These are phyloP conservation scores for Euphrasia confusa DNA, from an alignment of 257 asterid species.

Conservation along the genomic window DNA sequence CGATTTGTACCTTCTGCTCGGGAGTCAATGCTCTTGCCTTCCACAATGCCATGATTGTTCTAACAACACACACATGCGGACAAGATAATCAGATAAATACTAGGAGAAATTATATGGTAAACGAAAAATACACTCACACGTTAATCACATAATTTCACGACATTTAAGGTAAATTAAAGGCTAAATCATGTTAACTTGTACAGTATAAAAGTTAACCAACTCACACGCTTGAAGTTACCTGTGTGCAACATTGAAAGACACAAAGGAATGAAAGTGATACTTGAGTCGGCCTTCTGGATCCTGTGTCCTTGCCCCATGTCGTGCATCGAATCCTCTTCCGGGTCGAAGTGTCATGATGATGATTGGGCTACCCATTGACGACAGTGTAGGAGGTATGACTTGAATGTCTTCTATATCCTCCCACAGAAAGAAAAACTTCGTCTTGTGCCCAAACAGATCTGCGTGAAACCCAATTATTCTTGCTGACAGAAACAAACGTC, in stretches of 20 bases:
- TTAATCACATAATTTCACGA: no score
- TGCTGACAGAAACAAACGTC: slow-evolving; percentile 93
- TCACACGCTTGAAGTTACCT: slow-evolving; percentile 41
- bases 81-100: not conserved
- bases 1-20: slow-evolving; percentile 86
- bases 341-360: slow-evolving; percentile 71
- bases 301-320: slow-evolving; percentile 91
- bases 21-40: slow-evolving; percentile 89
- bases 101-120: not conserved
- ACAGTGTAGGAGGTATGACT: slow-evolving; percentile 82
- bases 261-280: slow-evolving; percentile 92
- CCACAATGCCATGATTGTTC: slow-evolving; percentile 97
- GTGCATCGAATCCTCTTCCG: slow-evolving; percentile 86
- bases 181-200: not conserved
- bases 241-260: slow-evolving; percentile 79
- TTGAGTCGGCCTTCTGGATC: slow-evolving; percentile 87
- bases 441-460: slow-evolving; percentile 92
- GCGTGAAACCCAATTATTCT: slow-evolving; percentile 96
- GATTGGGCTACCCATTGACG: slow-evolving; percentile 97
- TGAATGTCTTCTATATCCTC: slow-evolving; percentile 95
- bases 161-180: no score
- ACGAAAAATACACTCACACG: not conserved
- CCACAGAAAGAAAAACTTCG: slow-evolving; percentile 93
- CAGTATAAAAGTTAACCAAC: not conserved
- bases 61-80: slow-evolving; percentile 26